A percentile compares a stretch with the other conserved stretches of the same genome.
These are phyloP conservation scores for Sclerotinia sclerotiorum DNA, from an alignment of 2,329 filamentous ascomycete species.

Conservation along the genomic window DNA sequence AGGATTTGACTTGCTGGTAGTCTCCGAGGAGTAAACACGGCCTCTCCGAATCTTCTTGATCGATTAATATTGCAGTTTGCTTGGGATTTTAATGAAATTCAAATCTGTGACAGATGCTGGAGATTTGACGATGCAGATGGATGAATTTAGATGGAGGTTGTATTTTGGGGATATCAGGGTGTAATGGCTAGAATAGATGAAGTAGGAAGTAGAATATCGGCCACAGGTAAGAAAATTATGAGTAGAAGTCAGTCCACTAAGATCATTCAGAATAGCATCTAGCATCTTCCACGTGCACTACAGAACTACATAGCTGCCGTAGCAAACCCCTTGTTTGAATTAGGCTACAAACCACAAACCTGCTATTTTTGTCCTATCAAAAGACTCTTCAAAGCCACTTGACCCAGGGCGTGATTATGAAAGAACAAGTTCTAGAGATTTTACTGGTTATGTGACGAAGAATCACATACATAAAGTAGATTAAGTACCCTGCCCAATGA, in stretches of 20 bases:
- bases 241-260: not conserved
- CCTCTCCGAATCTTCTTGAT: not conserved
- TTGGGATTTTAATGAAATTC: not conserved
- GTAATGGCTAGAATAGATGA: not conserved
- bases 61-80: too few species aligned
- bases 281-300: not conserved
- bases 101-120: not conserved
- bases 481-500: too few species aligned
- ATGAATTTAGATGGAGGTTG: not conserved
- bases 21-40: not conserved
- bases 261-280: not conserved
- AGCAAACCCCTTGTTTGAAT: not conserved
- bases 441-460: too few species aligned
- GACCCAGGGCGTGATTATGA: accelerated
- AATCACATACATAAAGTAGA: not conserved
- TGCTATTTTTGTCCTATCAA: not conserved
- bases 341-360: too few species aligned
- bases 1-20: not conserved
- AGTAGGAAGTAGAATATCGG: not conserved
- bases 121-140: not conserved
- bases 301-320: not conserved
- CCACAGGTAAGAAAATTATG: not conserved
- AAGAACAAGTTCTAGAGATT: too few species aligned
- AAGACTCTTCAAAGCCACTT: too few species aligned
- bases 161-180: not conserved